Evolutionary conservation across 2,329 filamentous ascomycete species (phyloP).

Genomic region (Beauveria sp.): DNA sequence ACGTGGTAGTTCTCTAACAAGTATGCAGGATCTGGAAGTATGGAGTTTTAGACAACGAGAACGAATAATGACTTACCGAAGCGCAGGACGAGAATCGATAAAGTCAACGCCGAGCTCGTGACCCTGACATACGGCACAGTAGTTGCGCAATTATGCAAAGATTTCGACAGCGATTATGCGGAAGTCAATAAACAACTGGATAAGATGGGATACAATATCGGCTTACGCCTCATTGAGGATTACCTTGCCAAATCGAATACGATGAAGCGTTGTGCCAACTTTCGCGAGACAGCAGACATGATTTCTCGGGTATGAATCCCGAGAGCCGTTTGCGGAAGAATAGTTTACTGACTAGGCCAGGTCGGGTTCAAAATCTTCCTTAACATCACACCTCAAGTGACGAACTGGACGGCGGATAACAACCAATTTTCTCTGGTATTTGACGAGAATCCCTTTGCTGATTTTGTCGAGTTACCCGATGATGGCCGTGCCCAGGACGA

Average conservation of each 20-base stretch:
- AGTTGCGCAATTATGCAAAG: conserved; percentile 90
- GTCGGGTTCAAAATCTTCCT: conserved; percentile 99
- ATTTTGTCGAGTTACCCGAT: conserved; percentile 95
- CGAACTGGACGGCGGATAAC: conserved; percentile 93
- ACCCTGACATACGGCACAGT: conserved; percentile 97
- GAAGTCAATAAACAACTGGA: conserved; percentile 98
- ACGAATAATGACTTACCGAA: conserved; percentile 21
- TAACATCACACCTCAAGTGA: conserved; percentile 87
- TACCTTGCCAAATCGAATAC: conserved; percentile 94
- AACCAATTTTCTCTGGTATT: conserved; percentile 96
- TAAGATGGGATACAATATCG: conserved; percentile 99
- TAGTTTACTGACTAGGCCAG: conserved; percentile 34
- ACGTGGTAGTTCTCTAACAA: conserved; percentile 21
- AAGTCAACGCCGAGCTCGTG: conserved; percentile 95
- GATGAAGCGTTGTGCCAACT: conserved; percentile 81
- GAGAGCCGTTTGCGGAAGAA: background rate
- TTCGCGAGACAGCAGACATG: conserved; percentile 93
- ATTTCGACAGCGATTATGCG: conserved; percentile 87
- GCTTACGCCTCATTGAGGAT: conserved; percentile 90
- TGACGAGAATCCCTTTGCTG: conserved; percentile 92
- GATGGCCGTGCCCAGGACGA: conserved; percentile 94
- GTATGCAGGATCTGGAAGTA: conserved; percentile 80
- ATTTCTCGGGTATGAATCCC: conserved; percentile 65
- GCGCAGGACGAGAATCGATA: conserved; percentile 82
- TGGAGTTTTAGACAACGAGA: conserved; percentile 19